Evolutionary conservation across 2,329 filamentous ascomycete species (phyloP).

Genomic region (Colletotrichum sp.): DNA sequence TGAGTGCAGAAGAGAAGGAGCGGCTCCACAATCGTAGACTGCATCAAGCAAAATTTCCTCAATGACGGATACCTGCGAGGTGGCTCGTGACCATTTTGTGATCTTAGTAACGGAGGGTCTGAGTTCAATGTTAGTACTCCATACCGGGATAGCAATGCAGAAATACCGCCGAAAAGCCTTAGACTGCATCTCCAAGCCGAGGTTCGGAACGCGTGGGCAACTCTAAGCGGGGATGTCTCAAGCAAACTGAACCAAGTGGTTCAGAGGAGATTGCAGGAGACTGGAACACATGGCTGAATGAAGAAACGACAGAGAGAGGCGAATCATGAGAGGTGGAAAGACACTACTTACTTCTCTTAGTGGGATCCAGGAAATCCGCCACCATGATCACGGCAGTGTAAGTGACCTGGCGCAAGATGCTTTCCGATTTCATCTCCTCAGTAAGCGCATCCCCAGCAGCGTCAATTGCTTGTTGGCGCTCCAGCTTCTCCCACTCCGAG

Average conservation of each 20-base stretch:
- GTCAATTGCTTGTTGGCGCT: conserved; percentile 63
- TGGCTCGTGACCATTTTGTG: conserved; percentile 31
- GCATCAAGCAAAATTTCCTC: conserved; percentile 81
- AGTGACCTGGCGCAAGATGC: conserved; percentile 89
- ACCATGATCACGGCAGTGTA: conserved; percentile 93
- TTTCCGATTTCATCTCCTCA: conserved; percentile 98
- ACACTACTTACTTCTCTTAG: conserved; percentile 60
- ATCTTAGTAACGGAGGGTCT: conserved; percentile 37
- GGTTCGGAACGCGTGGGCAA: not conserved
- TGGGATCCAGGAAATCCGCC: conserved; percentile 84
- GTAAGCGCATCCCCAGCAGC: conserved; percentile 80
- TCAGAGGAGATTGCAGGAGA: not conserved
- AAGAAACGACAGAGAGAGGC: not conserved
- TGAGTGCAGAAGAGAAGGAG: conserved; percentile 92
- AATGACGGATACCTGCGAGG: conserved; percentile 61
- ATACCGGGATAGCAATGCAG: not conserved
- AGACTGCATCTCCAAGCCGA: not conserved
- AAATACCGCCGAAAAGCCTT: not conserved
- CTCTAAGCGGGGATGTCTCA: not conserved
- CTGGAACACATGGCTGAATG: not conserved
- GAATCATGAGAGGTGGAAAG: not conserved
- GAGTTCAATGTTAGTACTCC: not conserved
- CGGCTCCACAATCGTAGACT: conserved; percentile 81
- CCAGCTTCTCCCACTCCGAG: conserved; percentile 83
- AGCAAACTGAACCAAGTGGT: not conserved